These are phyloP conservation scores for Begonia loranthoides DNA, from an alignment of 306 rosid species.

Conservation along the genomic window DNA sequence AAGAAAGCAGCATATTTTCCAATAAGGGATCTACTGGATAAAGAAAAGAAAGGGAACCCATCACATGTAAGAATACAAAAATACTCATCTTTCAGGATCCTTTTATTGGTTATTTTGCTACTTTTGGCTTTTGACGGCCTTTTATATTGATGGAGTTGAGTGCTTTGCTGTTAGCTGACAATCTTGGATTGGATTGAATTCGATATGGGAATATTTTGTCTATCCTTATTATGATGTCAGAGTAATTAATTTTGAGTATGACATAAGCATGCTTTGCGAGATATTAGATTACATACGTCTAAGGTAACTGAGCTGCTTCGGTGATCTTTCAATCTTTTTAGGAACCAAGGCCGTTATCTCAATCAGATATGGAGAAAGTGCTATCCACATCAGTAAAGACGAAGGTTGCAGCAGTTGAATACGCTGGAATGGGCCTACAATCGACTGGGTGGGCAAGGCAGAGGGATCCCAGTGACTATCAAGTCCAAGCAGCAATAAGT, in stretches of 20 bases:
- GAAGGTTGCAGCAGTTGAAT: constrained; percentile 72
- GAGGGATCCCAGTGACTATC: constrained; percentile 49
- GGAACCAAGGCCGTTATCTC: constrained; percentile 54
- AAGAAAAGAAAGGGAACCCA: constrained; percentile 58
- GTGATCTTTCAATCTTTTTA: constrained; percentile 17
- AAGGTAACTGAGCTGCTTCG: not conserved
- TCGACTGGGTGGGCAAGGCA: constrained; percentile 31
- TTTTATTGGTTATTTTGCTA: constrained; percentile 5
- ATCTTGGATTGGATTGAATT: too few species aligned
- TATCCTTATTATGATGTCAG: too few species aligned
- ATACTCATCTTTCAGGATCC: not conserved
- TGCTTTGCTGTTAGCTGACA: too few species aligned
- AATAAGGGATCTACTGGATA: constrained; percentile 64
- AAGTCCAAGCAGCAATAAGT: constrained; percentile 59
- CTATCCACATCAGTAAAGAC: constrained; percentile 60
- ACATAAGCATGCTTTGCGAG: too few species aligned
- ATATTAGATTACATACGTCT: too few species aligned
- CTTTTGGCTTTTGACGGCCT: not conserved
- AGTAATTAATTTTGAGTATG: too few species aligned
- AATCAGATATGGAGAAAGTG: constrained; percentile 62
- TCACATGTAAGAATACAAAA: constrained; percentile 48
- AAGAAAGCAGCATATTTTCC: constrained; percentile 96
- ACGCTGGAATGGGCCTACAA: constrained; percentile 33
- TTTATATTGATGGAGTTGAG: not conserved
- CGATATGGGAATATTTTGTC: too few species aligned